A percentile compares a stretch with the other conserved stretches of the same genome.
These are phyloP conservation scores for Sporothrix pseudoabietina DNA, from an alignment of 2,329 filamentous ascomycete species.

Conservation along the genomic window DNA sequence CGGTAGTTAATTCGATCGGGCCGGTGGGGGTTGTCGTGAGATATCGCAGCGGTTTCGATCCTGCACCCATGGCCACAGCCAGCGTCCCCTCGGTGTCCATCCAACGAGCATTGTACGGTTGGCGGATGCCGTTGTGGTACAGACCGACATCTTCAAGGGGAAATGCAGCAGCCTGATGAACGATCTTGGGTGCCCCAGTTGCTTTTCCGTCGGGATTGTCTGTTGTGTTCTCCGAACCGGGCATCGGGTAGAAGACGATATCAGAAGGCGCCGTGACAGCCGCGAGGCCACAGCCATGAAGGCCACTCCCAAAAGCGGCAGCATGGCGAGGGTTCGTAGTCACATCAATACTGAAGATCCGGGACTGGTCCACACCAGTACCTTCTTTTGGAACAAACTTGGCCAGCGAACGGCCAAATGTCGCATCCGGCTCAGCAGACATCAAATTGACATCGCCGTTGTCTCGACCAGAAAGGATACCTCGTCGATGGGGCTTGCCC, in stretches of 20 bases:
- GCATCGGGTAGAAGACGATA: constrained; percentile 43
- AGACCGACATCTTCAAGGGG: constrained; percentile 34
- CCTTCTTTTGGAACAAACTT: constrained; percentile 58
- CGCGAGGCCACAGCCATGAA: constrained; percentile 35
- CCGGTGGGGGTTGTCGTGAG: constrained; percentile 52
- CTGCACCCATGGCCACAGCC: constrained; percentile 50
- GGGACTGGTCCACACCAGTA: constrained; percentile 55
- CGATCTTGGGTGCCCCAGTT: neutral
- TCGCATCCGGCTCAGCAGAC: constrained; percentile 42
- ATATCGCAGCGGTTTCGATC: constrained; percentile 49
- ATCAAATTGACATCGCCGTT: constrained; percentile 53
- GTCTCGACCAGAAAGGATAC: constrained; percentile 52
- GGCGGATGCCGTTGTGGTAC: constrained; percentile 31
- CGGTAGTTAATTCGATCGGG: constrained; percentile 42
- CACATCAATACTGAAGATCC: constrained; percentile 44
- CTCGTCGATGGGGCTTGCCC: constrained; percentile 37
- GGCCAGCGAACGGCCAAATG: constrained; percentile 29
- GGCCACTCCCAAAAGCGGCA: constrained; percentile 7
- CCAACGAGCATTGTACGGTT: constrained; percentile 47
- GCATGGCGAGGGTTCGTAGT: neutral
- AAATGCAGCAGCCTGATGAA: constrained; percentile 35
- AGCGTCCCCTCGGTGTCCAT: constrained; percentile 50
- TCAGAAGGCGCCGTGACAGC: constrained; percentile 41
- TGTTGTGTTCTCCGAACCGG: constrained; percentile 24
- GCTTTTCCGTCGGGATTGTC: neutral